phyloP scores from a whole-genome alignment of 169 alveolate species.

The Plasmodium relictum region DNA sequence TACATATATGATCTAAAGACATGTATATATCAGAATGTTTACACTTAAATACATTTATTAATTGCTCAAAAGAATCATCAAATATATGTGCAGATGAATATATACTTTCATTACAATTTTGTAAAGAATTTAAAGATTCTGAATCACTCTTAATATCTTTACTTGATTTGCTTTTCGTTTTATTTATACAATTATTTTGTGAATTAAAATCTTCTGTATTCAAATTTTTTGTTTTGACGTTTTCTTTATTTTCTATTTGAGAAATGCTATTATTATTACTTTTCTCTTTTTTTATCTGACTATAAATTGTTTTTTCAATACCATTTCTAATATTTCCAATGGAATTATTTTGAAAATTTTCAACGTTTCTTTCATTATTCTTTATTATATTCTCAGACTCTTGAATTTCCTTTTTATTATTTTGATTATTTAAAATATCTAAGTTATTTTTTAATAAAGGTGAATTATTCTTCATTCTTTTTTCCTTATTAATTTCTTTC shows the following conservation, averaged over 20 bases:
- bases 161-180: no score
- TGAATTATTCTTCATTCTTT: neutral
- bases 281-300: neutral
- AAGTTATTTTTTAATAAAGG: neutral
- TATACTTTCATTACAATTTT: neutral
- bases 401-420: neutral
- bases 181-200: no score
- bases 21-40: constrained; percentile 30
- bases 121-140: no score
- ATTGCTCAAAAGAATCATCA: constrained; percentile 49
- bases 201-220: neutral
- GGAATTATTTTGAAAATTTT: neutral
- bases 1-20: constrained; percentile 49
- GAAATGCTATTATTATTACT: neutral
- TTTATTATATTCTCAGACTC: constrained; percentile 5
- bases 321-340: neutral
- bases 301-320: neutral
- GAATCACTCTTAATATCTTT: no score
- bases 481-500: constrained; percentile 27
- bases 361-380: neutral
- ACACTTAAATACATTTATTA: constrained; percentile 32
- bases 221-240: neutral
- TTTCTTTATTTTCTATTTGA: neutral
- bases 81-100: neutral
- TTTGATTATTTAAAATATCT: neutral